Base-by-base conservation (phyloP, 768 basidiomycete genomes). In the Amanita brunnescens region DNA sequence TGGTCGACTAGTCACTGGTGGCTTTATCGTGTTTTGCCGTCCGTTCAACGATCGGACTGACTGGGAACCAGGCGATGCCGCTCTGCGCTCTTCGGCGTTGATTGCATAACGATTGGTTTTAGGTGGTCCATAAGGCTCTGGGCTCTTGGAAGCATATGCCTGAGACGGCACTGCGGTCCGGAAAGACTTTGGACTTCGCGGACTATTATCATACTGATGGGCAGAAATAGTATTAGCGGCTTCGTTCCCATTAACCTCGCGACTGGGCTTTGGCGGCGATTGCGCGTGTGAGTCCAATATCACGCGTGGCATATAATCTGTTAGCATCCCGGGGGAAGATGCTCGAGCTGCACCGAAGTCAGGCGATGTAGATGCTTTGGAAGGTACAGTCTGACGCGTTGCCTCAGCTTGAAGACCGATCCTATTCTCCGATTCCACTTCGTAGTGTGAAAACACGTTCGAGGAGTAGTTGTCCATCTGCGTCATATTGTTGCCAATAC, bases 31-130 rank as follows among this genome's bases (percentile, higher is more conserved):
- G 51, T 51, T 61, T 35, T 56, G 57, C 44, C 56, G 60, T 50
- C 62, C 66, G 48, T 61, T 60, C 43, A 56, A 57, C 37, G 61
- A 64, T 48, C 60, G 59, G 34, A 47, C 53, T 47, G 56, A 48
- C 16, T 56, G 51, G 2, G 59, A 54, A 32, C 35, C 57, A 5
- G 71, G 70, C 26, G 71, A 71, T 46, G 65, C 58, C 0, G 64
- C 64, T 46, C 66, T 54, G 39, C 67, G 64, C 32, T 61, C 62
- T 29, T 29, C 26, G 26, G 26, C 26, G 49, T 62, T 61, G 30
- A 44, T 35, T 37, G 52, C 49, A 20, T 56, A 54, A 14, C 34
- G 18, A 30, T 45, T 14, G 10, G 38, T 39, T 30, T 49, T 43
- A 5, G 56, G 51, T 20, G 51, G 51, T 7, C 41, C 50, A 13